Base-by-base conservation (phyloP, 2,329 filamentous ascomycete genomes). In the Rosellinia necatrix region DNA sequence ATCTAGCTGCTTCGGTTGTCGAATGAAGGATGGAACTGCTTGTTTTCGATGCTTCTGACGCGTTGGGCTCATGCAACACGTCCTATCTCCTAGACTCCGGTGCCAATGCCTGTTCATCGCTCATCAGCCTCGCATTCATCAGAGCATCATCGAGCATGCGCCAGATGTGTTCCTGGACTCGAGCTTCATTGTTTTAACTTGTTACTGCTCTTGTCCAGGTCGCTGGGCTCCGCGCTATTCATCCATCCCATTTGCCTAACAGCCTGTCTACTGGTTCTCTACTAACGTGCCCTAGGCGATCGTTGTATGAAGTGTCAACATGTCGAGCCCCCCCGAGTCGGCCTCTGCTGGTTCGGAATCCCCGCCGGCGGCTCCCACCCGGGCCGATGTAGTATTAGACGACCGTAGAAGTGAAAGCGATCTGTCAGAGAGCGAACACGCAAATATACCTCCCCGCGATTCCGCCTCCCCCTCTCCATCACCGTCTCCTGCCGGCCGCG, bases 401-500 rank as follows among this genome's bases (percentile, higher is more conserved):
- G 72, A 74, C 59, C 74, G 72, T 56, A 68, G 81, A 59, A 89
- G 82, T 74, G 90, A 91, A 66, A 91, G 86, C 79, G 90, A 92
- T 66, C 80, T 89, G 58, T 92, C 90, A 67, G 89, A 96, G 68
- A 82, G 83, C 69, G 83, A 88, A 67, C 80, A 77, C 63, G 76
- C 78, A 67, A 76, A 80, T 51, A 76, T 62, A 71, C 76, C 68
- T 21, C 30, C 48, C 21, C 57, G 43, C 73, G 75, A 69, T 62
- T 78, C 78, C 71, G 75, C 68, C 59, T 78, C 79, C 40, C 73
- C 76, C 51, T 74, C 68, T 49, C 70, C 34, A 9, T 37, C 34
- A 5, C 19, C 74, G 37, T 77, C 79, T 43, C 73, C 76, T 53
- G 73, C 67, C 54, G 66, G 67, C 34, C 61, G 63, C 53, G 61